Evolutionary conservation across 2,329 filamentous ascomycete genomes (phyloP).

Genomic region (Phyllosticta citrichinensis): DNA sequence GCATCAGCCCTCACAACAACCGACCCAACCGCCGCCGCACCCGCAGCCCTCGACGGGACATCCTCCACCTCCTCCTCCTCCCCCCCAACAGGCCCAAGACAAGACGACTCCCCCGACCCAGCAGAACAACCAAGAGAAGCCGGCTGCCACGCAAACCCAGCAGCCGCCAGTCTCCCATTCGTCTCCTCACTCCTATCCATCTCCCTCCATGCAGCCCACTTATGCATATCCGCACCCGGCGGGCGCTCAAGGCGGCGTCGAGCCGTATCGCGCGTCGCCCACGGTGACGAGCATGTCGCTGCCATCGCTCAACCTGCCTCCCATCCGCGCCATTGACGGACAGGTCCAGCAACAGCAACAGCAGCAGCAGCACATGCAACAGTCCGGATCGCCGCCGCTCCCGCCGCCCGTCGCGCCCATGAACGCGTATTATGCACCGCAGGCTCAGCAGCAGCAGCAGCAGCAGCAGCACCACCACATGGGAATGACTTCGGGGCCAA

Average conservation of each 20-base stretch:
- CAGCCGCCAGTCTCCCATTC: constrained; percentile 30
- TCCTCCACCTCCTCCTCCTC: background rate
- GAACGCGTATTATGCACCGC: constrained; percentile 42
- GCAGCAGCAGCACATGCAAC: constrained; percentile 17
- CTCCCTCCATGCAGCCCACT: constrained; percentile 39
- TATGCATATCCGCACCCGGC: constrained; percentile 39
- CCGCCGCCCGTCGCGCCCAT: constrained; percentile 45
- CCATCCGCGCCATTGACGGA: constrained; percentile 40
- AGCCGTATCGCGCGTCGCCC: constrained; percentile 38
- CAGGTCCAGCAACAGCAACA: constrained; percentile 26
- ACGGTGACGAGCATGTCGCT: constrained; percentile 35
- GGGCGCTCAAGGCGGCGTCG: constrained; percentile 23
- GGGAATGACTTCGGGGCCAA: constrained; percentile 23
- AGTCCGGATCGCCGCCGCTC: constrained; percentile 37
- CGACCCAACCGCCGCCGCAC: constrained; percentile 9
- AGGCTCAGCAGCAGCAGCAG: constrained; percentile 15
- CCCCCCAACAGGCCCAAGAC: background rate
- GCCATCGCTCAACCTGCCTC: constrained; percentile 39
- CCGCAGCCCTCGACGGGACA: background rate
- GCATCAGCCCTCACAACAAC: constrained; percentile 2
- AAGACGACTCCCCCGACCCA: background rate
- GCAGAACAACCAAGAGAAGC: background rate
- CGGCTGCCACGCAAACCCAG: constrained; percentile 1
- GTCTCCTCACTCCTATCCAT: constrained; percentile 41
- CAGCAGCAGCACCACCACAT: constrained; percentile 16